phyloP scores from a whole-genome alignment of 2,329 filamentous ascomycete species.

The Chaetomiaceae sp. region DNA sequence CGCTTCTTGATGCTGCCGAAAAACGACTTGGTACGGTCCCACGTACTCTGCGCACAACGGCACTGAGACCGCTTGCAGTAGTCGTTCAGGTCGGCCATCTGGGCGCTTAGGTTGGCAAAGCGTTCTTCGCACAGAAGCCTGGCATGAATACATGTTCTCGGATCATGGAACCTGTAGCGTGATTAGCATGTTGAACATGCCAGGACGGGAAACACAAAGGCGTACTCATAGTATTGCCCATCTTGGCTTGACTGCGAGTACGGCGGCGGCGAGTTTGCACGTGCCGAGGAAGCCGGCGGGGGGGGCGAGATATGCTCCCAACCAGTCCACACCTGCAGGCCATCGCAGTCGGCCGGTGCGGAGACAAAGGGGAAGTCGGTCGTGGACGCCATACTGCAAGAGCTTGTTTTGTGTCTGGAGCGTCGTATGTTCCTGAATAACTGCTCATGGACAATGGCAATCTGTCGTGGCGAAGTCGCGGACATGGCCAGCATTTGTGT shows the following conservation, averaged over 20 bases:
- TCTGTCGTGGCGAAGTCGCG: constrained; percentile 1
- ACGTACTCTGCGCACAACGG: constrained; percentile 6
- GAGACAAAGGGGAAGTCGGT: neutral
- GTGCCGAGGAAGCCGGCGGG: neutral
- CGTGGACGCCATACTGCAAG: neutral
- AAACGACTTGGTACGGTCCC: constrained; percentile 9
- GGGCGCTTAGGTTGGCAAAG: constrained; percentile 2
- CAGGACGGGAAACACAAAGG: neutral
- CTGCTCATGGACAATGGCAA: neutral
- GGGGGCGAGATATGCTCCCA: neutral
- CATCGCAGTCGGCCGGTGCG: neutral
- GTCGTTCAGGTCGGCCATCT: neutral
- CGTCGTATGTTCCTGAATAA: neutral
- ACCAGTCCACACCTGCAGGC: neutral
- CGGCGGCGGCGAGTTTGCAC: neutral
- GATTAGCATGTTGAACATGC: neutral
- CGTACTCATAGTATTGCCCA: neutral
- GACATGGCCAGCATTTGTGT: neutral
- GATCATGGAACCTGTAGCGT: neutral
- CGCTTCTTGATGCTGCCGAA: constrained; percentile 3
- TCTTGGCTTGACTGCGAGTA: neutral
- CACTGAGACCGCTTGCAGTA: constrained; percentile 5
- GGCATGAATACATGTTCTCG: neutral
- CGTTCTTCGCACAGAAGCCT: constrained; percentile 4
- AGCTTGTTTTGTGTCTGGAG: neutral